These are phyloP conservation scores for Entrophospora sp. DNA, from an alignment of 192 early-diverging fungal genomes.

Conservation along the genomic window DNA sequence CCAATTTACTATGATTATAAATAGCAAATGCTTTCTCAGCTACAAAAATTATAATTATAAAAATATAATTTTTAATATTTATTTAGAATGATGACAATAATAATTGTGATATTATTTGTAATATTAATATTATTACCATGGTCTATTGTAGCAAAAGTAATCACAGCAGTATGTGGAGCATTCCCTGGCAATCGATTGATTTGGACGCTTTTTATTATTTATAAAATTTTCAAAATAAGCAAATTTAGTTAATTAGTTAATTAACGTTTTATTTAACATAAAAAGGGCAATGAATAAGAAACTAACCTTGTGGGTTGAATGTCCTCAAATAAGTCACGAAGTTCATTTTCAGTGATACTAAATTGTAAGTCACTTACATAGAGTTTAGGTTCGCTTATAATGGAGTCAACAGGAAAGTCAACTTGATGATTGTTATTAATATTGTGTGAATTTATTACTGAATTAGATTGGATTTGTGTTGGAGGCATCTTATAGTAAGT, in stretches of 20 bases:
- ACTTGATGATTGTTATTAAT: no score
- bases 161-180: constrained; percentile 6
- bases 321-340: constrained; percentile 20
- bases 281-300: not conserved
- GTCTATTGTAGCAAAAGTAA: constrained; percentile 24
- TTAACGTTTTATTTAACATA: no score
- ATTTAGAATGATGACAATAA: not conserved
- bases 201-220: not conserved
- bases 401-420: not conserved
- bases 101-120: not conserved
- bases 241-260: not conserved
- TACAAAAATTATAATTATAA: not conserved
- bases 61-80: not conserved
- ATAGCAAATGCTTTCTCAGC: constrained; percentile 38
- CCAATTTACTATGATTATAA: constrained; percentile 24
- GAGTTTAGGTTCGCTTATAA: constrained; percentile 12
- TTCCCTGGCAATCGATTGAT: constrained; percentile 9
- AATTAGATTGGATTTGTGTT: no score
- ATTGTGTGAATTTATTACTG: no score
- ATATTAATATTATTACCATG: constrained; percentile 17
- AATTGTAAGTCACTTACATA: constrained; percentile 18
- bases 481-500: no score
- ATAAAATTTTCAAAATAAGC: not conserved
- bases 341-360: constrained; percentile 21
- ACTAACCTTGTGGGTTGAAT: constrained; percentile 23